Evolutionary conservation across 1,284 basidiomycete species (phyloP).

Genomic region (Erythrobasidium hasegawianum): DNA sequence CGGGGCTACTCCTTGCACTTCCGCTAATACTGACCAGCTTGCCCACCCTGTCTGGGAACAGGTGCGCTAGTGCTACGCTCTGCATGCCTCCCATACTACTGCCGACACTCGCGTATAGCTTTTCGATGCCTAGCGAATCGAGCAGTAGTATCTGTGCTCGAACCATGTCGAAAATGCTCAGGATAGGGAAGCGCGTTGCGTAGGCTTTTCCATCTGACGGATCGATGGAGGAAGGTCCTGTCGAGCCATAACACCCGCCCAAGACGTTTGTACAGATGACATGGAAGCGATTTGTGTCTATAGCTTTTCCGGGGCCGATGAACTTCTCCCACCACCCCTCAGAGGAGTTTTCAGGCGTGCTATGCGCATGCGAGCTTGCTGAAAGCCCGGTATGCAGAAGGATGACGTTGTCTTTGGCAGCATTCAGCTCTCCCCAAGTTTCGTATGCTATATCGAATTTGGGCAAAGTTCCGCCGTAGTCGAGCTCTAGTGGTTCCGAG

Average conservation of each 20-base stretch:
- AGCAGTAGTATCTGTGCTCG: slow-evolving; percentile 83
- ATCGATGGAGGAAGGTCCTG: slow-evolving; percentile 80
- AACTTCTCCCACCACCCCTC: slow-evolving; percentile 99
- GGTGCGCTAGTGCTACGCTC: slow-evolving; percentile 88
- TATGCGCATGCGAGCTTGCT: slow-evolving; percentile 92
- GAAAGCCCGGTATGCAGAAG: slow-evolving; percentile 93
- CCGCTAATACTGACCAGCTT: slow-evolving; percentile 91
- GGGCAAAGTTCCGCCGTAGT: slow-evolving; percentile 66
- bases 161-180: slow-evolving; percentile 94
- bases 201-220: slow-evolving; percentile 65
- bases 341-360: slow-evolving; percentile 69
- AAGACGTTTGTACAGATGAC: slow-evolving; percentile 96
- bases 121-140: slow-evolving; percentile 77
- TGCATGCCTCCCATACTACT: slow-evolving; percentile 98
- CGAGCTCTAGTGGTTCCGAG: slow-evolving; percentile 64
- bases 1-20: slow-evolving; percentile 82
- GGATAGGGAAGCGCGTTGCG: slow-evolving; percentile 84
- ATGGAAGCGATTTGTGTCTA: slow-evolving; percentile 91
- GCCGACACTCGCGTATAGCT: slow-evolving; percentile 87
- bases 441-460: slow-evolving; percentile 90
- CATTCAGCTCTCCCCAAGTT: slow-evolving; percentile 88
- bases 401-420: slow-evolving; percentile 77
- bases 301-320: slow-evolving; percentile 86
- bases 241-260: slow-evolving; percentile 95
- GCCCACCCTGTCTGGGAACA: slow-evolving; percentile 81